Conservation (phyloP, 2,329 filamentous ascomycete genomes). For the Talaromyces sp. region DNA sequence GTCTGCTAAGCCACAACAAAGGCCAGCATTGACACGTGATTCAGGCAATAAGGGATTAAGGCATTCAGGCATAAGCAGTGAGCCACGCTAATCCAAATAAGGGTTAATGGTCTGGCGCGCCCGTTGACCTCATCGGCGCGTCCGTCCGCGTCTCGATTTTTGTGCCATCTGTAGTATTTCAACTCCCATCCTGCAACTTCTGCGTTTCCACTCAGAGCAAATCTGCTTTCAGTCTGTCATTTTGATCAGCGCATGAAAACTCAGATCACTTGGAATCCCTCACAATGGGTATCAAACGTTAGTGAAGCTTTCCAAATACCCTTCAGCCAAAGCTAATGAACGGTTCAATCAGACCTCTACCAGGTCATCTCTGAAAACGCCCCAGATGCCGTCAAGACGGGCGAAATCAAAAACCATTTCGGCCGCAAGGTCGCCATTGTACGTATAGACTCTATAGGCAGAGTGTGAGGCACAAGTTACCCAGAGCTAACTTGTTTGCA, state of each 20-base stretch:
- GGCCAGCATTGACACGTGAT: background rate
- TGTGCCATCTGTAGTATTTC: background rate
- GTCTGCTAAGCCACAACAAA: background rate
- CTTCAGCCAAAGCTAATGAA: slow-evolving; percentile 6
- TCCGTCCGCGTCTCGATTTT: slow-evolving; percentile 12
- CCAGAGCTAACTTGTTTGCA: slow-evolving; percentile 28
- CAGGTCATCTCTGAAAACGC: slow-evolving; percentile 85
- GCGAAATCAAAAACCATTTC: slow-evolving; percentile 98
- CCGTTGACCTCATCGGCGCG: slow-evolving; percentile 18
- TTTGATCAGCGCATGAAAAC: background rate
- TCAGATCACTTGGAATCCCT: background rate
- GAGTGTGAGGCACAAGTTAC: background rate
- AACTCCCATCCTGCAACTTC: background rate
- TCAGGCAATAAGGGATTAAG: background rate
- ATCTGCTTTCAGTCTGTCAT: background rate
- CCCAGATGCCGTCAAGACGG: slow-evolving; percentile 91
- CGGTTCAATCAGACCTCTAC: slow-evolving; percentile 58
- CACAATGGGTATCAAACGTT: slow-evolving; percentile 53
- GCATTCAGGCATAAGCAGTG: background rate
- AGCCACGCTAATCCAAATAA: slow-evolving; percentile 1
- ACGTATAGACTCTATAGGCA: slow-evolving; percentile 38
- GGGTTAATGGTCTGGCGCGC: slow-evolving; percentile 16
- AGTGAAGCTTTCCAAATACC: slow-evolving; percentile 22
- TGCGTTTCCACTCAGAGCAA: background rate
- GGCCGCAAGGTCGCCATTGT: slow-evolving; percentile 97